Evolutionary conservation across 441 rosid genomes (phyloP), one percentile per base, ranked within the genome.

Genomic region (Erysimum pusillum): DNA sequence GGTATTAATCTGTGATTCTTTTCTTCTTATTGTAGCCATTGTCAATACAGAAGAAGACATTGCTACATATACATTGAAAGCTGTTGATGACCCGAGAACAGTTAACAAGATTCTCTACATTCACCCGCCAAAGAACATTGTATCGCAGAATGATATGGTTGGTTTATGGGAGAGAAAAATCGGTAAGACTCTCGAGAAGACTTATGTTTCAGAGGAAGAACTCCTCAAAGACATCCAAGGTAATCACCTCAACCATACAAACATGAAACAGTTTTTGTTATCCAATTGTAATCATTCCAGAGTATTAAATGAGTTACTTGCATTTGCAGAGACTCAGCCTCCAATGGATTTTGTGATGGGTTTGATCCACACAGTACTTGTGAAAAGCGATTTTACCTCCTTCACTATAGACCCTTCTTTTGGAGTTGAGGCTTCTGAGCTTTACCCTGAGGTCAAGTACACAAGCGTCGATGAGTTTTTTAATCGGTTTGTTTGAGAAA

Each of bases 381-480:
- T 89, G 57, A 79, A 85, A 22, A 82, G 89, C 7, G 93, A 89
- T 25, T 71, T 78, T 9, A 84, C 90, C 69, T 76, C 79, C 71
- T 89, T 83, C 14, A 69, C 76, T 67, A 85, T 89, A 25, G 86
- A 87, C 25, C 83, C 86, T 56, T 78, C 88, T 0, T 63, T 82
- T 17, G 91, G 88, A 13, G 77, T 82, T 4, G 91, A 89, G 71
- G 93, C 92, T 45, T 86, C 91, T 15, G 82, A 86, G 86, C 84
- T 86, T 9, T 88, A 84, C 81, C 91, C 91, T 4, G 87, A 84
- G 62, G 86, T 88, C 56, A 82, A 84, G 52, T 87, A 86, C 82
- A 81, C 86, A 12, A 80, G 83, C 25, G 82, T 88, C 38, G 86
- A 84, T 36, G 86, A 83, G 60, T 65, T 39, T 63, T 84, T 88